phyloP scores from a whole-genome alignment of 139 green algal species.

The Picochlorum sp. region DNA sequence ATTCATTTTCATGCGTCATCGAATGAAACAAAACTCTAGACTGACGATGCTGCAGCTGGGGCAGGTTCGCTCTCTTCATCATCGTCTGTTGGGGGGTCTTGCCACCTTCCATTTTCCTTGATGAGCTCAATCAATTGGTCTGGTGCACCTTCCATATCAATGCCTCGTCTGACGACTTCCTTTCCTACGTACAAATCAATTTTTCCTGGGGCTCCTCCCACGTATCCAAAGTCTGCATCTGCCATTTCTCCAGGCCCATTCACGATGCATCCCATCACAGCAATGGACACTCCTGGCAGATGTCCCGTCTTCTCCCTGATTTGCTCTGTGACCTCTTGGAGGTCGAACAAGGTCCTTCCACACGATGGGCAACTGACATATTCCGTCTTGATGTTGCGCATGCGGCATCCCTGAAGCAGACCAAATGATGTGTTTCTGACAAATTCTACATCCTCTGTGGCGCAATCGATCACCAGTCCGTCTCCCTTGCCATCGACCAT shows the following conservation, averaged over 20 bases:
- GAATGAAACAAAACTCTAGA: neutral
- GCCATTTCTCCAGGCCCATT: constrained; percentile 99
- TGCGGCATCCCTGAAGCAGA: constrained; percentile 90
- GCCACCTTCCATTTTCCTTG: constrained; percentile 52
- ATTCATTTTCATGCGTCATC: constrained; percentile 1
- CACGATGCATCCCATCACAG: constrained; percentile 99
- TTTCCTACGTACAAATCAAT: constrained; percentile 99
- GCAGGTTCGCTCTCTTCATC: constrained; percentile 35
- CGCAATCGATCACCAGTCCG: constrained; percentile 77
- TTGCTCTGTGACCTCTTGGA: constrained; percentile 96
- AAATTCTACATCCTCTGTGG: constrained; percentile 71
- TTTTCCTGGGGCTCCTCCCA: constrained; percentile 76
- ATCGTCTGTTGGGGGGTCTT: constrained; percentile 20
- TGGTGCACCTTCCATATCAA: constrained; percentile 74
- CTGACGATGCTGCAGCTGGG: neutral
- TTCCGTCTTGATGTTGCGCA: constrained; percentile 99
- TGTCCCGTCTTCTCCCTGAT: constrained; percentile 90
- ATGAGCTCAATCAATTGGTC: constrained; percentile 94
- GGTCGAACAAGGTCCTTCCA: constrained; percentile 95
- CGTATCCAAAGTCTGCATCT: constrained; percentile 95
- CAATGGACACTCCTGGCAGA: constrained; percentile 91
- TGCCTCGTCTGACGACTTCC: constrained; percentile 85
- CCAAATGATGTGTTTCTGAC: constrained; percentile 89
- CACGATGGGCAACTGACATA: constrained; percentile 96
- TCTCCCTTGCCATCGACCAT: constrained; percentile 95